Base-by-base conservation (phyloP, 2,329 filamentous ascomycete species). In the Fusarium xyrophilum region DNA sequence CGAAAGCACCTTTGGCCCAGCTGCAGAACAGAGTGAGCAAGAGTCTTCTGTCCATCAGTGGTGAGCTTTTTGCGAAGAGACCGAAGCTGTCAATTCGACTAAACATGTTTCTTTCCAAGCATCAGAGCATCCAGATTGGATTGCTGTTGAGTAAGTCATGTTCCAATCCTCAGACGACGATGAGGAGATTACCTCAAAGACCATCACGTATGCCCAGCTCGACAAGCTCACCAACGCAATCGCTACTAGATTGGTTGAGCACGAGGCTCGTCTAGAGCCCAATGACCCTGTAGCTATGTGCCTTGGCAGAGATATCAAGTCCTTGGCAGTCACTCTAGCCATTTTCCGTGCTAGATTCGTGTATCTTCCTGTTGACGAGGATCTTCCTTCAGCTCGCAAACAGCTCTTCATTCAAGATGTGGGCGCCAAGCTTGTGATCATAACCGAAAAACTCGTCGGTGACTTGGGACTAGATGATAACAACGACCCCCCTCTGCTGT, bases 321-420 rank as follows among this genome's bases (percentile, higher is more conserved):
- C 65, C 0, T 2, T 67, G 1, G 65, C 59, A 10, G 39, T 47
- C 3, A 67, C 60, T 13, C 23, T 67, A 4, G 65, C 65, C 9
- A 68, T 67, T 5, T 67, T 67, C 48, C 39, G 60, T 2, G 38
- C 43, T 12, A 64, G 65, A 0, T 48, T 52, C 1, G 19, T 67
- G 0, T 67, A 67, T 30, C 52, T 68, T 3, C 65, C 65, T 0
- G 53, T 67, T 0, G 65, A 67, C 3, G 53, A 60, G 1, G 64
- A 60, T 21, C 9, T 67, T 0, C 65, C 65, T 0, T 12, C 54
- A 1, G 48, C 65, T 17, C 23, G 65, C 0, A 67, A 67, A n/a
- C 44, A 64, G 25, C 65, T 68, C 1, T 53, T 67, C 5, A 53
- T 67, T 38, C 35, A 39, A 5, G 65, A 67, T 10, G 65, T 59